Percentiles rank a stretch among this genome's conserved stretches.
Conservation (phyloP, 768 basidiomycete genomes). For the Leccinum rimulosum region DNA sequence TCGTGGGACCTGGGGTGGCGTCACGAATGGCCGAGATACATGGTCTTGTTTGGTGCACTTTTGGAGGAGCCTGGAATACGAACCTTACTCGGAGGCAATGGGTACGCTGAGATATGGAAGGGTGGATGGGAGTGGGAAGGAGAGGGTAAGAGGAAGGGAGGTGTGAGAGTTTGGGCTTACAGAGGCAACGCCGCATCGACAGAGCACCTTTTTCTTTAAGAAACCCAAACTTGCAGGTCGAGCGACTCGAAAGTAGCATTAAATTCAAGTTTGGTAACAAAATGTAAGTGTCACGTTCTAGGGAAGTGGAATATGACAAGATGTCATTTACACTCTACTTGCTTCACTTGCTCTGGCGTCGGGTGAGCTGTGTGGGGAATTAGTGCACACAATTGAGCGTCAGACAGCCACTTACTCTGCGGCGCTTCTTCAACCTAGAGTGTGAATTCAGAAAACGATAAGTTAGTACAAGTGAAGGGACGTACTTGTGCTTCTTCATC, state of each 20-base stretch:
- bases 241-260: background rate
- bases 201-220: background rate
- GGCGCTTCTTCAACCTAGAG: slow-evolving; percentile 80
- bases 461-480: slow-evolving; percentile 14
- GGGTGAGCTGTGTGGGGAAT: slow-evolving; percentile 42
- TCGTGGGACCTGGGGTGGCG: slow-evolving; percentile 43
- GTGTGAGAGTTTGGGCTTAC: slow-evolving; percentile 65
- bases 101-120: slow-evolving; percentile 65
- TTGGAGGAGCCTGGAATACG: slow-evolving; percentile 51
- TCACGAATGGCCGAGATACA: slow-evolving; percentile 79
- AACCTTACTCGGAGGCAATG: slow-evolving; percentile 45
- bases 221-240: background rate
- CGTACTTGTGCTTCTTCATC: slow-evolving; percentile 97
- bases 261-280: slow-evolving; percentile 2
- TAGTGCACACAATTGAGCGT: background rate
- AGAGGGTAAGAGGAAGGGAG: slow-evolving; percentile 56
- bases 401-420: slow-evolving; percentile 60
- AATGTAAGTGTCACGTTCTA: slow-evolving; percentile 5
- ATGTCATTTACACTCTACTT: background rate
- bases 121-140: slow-evolving; percentile 77
- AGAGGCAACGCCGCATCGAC: background rate
- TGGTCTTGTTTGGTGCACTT: slow-evolving; percentile 83
- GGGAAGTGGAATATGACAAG: background rate
- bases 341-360: slow-evolving; percentile 33
- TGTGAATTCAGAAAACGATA: slow-evolving; percentile 8